These are phyloP conservation scores for Aphanomyces stellatus DNA, from an alignment of 352 stramenopile species.

Conservation along the genomic window DNA sequence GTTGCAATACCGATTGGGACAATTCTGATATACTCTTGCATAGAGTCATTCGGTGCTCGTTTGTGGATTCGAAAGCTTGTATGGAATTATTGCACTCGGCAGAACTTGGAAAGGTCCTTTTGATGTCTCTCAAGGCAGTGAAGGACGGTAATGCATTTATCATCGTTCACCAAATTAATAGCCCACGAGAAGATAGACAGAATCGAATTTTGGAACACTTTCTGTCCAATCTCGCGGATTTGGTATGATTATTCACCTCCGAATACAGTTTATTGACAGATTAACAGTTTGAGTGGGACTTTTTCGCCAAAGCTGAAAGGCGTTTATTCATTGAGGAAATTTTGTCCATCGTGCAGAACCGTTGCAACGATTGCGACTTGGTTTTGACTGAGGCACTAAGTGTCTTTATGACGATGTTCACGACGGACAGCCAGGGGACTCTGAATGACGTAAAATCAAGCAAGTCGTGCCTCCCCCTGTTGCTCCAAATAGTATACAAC, in stretches of 20 bases:
- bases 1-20: background rate
- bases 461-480: background rate
- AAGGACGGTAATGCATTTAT: background rate
- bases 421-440: background rate
- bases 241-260: background rate
- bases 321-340: slow-evolving; percentile 12
- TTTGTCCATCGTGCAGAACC: background rate
- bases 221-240: slow-evolving; percentile 4
- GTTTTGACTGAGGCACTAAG: slow-evolving; percentile 9
- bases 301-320: slow-evolving; percentile 9
- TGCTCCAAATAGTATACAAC: slow-evolving; percentile 12
- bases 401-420: slow-evolving; percentile 15
- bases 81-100: slow-evolving; percentile 4
- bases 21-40: background rate
- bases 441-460: slow-evolving; percentile 3
- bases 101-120: background rate
- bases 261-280: background rate
- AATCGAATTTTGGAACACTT: background rate
- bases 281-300: slow-evolving; percentile 16
- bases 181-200: background rate
- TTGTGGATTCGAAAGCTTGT: slow-evolving; percentile 18
- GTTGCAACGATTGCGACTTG: background rate
- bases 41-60: slow-evolving; percentile 19
- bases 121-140: background rate
- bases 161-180: background rate